Base-by-base conservation (phyloP, 1,284 basidiomycete genomes). In the Rhodotorula sp. region DNA sequence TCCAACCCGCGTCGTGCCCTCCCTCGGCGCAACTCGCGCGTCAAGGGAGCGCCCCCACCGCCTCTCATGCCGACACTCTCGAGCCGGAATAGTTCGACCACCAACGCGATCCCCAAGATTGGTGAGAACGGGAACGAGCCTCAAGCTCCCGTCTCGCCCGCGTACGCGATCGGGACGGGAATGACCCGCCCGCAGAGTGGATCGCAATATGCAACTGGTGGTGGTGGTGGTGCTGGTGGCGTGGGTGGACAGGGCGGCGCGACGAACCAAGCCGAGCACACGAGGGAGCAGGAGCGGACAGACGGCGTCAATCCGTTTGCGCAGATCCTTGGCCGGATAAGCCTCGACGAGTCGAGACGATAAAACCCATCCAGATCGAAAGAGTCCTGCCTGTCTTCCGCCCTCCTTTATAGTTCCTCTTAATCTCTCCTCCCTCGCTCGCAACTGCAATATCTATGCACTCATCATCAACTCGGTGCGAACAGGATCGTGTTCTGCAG, bases 91-190 rank as follows among this genome's bases (percentile, higher is more conserved):
- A 56, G 31, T 26, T 56, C 54, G 54, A 10, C 39, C 39, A 56
- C 26, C 26, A 26, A 56, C 26, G 54, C 54, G 54, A 29, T 56
- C 26, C 54, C 54, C 6, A 64, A 64, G 52, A 23, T 56, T 14
- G 26, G 29, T 16, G 26, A 51, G 18, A 29, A 16, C 6, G 61
- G 43, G 39, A 52, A 64, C 23, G 26, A 21, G 20, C 26, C 29
- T 48, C 47, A n/a, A 39, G 61, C 52, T 12, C 69, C 69, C 31
- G 26, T 51, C 23, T 59, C 60, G 4, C 71, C 71, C 5, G 69
- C 71, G 21, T 71, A 61, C 21, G 74, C 74, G 3, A 66, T 68
- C n/a, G 74, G 71, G 14, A 76, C 71, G 29, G 74, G 71, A 3
- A 71, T 76, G 63, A 56, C 54, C 12, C 48, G 74, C 3, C 54